Conservation (phyloP, 352 stramenopile genomes). For the Phytophthora litchii region DNA sequence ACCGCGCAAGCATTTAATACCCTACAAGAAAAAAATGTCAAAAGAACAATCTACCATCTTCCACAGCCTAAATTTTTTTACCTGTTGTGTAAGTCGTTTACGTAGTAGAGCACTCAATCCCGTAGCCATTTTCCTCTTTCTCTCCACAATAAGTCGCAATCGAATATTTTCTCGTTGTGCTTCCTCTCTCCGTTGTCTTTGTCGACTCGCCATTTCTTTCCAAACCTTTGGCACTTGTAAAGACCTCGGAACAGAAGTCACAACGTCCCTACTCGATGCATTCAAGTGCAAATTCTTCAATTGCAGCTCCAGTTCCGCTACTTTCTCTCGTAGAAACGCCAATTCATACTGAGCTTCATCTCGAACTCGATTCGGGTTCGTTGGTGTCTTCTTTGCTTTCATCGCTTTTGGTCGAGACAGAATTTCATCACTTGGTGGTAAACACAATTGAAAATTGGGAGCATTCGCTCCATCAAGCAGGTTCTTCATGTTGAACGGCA, state of each 20-base stretch:
- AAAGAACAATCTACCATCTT: neutral
- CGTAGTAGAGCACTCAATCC: conserved; percentile 25
- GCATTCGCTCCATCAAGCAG: conserved; percentile 3
- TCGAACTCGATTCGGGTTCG: conserved; percentile 36
- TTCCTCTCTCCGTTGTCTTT: conserved; percentile 19
- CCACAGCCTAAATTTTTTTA: neutral
- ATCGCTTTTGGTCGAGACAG: conserved; percentile 7
- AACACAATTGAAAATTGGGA: neutral
- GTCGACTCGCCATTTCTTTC: conserved; percentile 28
- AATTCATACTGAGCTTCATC: conserved; percentile 64
- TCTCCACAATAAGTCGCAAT: conserved; percentile 30
- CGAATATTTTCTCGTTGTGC: conserved; percentile 38
- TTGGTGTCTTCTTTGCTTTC: conserved; percentile 22
- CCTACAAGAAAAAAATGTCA: conserved; percentile 2
- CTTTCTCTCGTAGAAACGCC: conserved; percentile 69
- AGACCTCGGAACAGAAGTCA: conserved; percentile 5
- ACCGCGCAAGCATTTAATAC: conserved; percentile 4
- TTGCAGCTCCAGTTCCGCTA: conserved; percentile 56
- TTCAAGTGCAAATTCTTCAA: conserved; percentile 39
- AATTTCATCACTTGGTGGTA: conserved; percentile 9
- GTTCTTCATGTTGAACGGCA: conserved; percentile 19
- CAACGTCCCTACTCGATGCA: neutral
- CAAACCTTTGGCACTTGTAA: conserved; percentile 20
- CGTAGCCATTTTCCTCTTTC: conserved; percentile 34
- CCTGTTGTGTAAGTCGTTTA: conserved; percentile 32